Percentiles rank a stretch among this genome's conserved stretches.
These are phyloP conservation scores for Eutypa lata DNA, from an alignment of 2,329 filamentous ascomycete species.

Conservation along the genomic window DNA sequence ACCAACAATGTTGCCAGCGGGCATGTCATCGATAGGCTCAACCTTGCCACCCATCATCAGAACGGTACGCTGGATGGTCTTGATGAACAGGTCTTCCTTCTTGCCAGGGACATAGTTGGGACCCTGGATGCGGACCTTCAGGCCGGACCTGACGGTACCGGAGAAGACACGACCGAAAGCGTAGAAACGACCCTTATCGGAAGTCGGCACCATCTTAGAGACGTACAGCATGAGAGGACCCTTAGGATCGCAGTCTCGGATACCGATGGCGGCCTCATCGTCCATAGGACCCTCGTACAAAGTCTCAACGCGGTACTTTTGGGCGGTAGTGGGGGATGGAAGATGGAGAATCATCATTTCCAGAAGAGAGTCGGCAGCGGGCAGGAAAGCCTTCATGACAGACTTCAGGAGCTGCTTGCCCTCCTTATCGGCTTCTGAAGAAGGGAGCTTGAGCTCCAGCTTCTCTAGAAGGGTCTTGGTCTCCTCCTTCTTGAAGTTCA, in stretches of 20 bases:
- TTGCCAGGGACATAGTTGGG: slow-evolving; percentile 97
- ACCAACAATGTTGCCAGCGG: slow-evolving; percentile 99
- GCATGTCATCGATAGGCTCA: slow-evolving; percentile 98
- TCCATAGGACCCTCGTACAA: slow-evolving; percentile 97
- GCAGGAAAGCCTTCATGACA: slow-evolving; percentile 98
- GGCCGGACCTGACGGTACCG: slow-evolving; percentile 93
- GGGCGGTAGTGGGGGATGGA: slow-evolving; percentile 90
- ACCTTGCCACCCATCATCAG: slow-evolving; percentile 99
- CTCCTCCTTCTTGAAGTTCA: slow-evolving; percentile 99
- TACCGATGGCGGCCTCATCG: slow-evolving; percentile 89
- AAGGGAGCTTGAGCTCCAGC: slow-evolving; percentile 86
- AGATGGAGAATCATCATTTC: slow-evolving; percentile 99
- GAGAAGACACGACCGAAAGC: slow-evolving; percentile 99
- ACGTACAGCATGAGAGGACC: slow-evolving; percentile 99
- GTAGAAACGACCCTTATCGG: slow-evolving; percentile 99
- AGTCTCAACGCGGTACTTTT: slow-evolving; percentile 97
- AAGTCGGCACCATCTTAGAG: slow-evolving; percentile 99
- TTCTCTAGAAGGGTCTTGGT: slow-evolving; percentile 79
- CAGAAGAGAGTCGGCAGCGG: slow-evolving; percentile 93
- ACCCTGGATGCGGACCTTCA: slow-evolving; percentile 99
- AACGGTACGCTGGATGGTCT: slow-evolving; percentile 98
- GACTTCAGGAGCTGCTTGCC: slow-evolving; percentile 98
- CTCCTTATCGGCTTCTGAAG: slow-evolving; percentile 88
- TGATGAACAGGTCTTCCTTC: slow-evolving; percentile 99
- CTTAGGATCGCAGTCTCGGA: slow-evolving; percentile 98